phyloP scores from a whole-genome alignment of 129 eudicot species.

The Ambrosia artemisiifolia region DNA sequence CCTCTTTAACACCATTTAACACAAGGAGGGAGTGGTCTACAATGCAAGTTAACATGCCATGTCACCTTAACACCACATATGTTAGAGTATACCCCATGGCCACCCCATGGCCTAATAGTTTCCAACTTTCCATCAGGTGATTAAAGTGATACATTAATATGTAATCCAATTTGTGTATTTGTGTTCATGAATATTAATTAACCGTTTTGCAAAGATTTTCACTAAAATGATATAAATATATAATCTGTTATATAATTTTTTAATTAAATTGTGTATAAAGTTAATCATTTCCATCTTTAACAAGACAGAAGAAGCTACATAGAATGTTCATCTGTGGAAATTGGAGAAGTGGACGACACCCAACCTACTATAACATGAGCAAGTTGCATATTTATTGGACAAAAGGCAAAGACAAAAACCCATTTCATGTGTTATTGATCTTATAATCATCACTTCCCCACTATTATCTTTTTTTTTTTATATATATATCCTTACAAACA shows the following conservation, averaged over 20 bases:
- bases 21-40: too few species aligned
- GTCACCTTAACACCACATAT: too few species aligned
- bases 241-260: background rate
- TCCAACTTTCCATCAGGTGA: too few species aligned
- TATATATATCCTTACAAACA: too few species aligned
- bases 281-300: background rate
- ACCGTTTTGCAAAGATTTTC: too few species aligned
- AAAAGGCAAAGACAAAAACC: constrained; percentile 10
- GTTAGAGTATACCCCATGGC: too few species aligned
- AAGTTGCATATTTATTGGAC: constrained; percentile 5
- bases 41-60: too few species aligned
- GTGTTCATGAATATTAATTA: background rate
- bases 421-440: background rate
- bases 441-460: constrained; percentile 6
- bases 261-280: background rate
- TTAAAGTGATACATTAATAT: background rate
- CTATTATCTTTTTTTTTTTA: background rate
- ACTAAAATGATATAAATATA: too few species aligned
- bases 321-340: background rate
- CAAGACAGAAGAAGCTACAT: background rate
- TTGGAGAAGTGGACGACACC: constrained; percentile 1
- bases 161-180: background rate
- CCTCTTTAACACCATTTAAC: too few species aligned
- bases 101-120: background rate
- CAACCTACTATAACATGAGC: constrained; percentile 1